These are phyloP conservation scores for Cladophialophora yegresii DNA, from an alignment of 2,329 filamentous ascomycete species.

Conservation along the genomic window DNA sequence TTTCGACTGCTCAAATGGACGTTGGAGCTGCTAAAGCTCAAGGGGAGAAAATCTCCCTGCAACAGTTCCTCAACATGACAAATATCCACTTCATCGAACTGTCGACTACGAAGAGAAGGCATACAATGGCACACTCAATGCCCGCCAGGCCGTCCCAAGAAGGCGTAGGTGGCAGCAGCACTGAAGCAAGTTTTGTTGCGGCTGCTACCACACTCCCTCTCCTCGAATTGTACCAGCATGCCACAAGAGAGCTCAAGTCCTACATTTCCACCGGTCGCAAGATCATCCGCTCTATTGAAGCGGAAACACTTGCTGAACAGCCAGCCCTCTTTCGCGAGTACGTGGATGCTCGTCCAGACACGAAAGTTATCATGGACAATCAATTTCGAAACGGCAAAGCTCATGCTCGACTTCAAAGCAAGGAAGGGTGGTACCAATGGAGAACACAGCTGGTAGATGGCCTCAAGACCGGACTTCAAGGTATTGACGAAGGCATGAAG, in stretches of 20 bases:
- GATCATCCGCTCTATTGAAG: constrained; percentile 88
- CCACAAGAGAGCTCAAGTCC: constrained; percentile 84
- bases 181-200: constrained; percentile 58
- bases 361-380: constrained; percentile 86
- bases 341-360: constrained; percentile 76
- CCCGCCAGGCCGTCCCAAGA: constrained; percentile 16
- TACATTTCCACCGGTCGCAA: constrained; percentile 92
- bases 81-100: constrained; percentile 98
- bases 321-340: constrained; percentile 91
- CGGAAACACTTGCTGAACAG: constrained; percentile 84
- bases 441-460: constrained; percentile 83
- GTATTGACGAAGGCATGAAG: constrained; percentile 74
- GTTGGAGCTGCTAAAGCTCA: constrained; percentile 41
- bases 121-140: constrained; percentile 60
- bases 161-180: constrained; percentile 15
- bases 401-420: constrained; percentile 83
- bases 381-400: constrained; percentile 98
- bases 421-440: constrained; percentile 98
- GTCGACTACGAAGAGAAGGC: constrained; percentile 89
- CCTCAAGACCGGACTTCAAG: constrained; percentile 75
- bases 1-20: constrained; percentile 31
- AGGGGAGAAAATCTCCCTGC: constrained; percentile 71
- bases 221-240: constrained; percentile 91
- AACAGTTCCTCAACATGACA: constrained; percentile 92
- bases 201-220: constrained; percentile 90